Evolutionary conservation across 164 flowering plant genomes (phyloP).

Genomic region (Dillenia suffruticosa): DNA sequence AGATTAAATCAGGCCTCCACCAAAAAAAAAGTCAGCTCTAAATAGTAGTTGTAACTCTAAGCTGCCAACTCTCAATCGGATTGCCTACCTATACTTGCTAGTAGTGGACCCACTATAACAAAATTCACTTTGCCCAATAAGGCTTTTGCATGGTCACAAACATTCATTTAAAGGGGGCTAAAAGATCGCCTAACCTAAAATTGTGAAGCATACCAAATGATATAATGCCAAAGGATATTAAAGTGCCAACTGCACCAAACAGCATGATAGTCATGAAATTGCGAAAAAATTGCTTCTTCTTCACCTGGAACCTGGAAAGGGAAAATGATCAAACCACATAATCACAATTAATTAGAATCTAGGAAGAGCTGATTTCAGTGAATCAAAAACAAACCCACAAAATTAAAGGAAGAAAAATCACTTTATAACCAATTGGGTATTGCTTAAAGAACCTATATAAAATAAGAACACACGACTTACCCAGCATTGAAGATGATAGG

Average conservation of each 20-base stretch:
- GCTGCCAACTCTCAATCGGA: too few relatives aligned
- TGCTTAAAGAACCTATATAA: background rate
- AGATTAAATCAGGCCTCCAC: too few relatives aligned
- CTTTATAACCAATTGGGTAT: background rate
- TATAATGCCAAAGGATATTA: slow-evolving; percentile 61
- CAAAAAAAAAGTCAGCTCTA: background rate
- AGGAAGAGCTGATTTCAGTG: too few relatives aligned
- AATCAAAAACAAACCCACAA: background rate
- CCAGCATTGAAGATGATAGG: slow-evolving; percentile 86
- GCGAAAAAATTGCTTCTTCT: slow-evolving; percentile 76
- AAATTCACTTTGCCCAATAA: too few relatives aligned
- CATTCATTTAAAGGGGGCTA: background rate
- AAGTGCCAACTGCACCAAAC: slow-evolving; percentile 73
- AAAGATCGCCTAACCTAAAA: background rate
- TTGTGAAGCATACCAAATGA: slow-evolving; percentile 38
- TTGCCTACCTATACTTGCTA: too few relatives aligned
- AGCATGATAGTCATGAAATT: slow-evolving; percentile 70
- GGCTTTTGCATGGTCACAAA: too few relatives aligned
- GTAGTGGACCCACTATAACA: too few relatives aligned
- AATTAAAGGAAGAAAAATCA: background rate
- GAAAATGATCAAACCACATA: background rate
- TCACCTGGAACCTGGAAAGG: slow-evolving; percentile 58
- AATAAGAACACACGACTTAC: slow-evolving; percentile 27
- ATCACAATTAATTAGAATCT: background rate
- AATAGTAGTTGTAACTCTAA: too few relatives aligned